phyloP scores from a whole-genome alignment of 2,329 filamentous ascomycete species.

The Eutypella sp. region DNA sequence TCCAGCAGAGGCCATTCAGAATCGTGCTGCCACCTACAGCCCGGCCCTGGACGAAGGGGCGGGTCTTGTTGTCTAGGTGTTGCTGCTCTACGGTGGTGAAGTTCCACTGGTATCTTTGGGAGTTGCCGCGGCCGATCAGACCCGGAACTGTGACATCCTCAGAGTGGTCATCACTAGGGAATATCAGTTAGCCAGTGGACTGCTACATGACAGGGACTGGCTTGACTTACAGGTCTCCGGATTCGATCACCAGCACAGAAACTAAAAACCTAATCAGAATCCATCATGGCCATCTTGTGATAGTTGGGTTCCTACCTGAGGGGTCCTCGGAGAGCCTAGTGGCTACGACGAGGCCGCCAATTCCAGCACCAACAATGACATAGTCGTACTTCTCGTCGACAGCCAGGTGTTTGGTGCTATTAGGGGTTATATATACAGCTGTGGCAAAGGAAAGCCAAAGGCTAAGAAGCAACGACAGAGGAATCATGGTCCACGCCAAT shows the following conservation, averaged over 20 bases:
- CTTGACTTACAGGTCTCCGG: slow-evolving; percentile 20
- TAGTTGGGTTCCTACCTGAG: slow-evolving; percentile 7
- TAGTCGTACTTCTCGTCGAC: slow-evolving; percentile 19
- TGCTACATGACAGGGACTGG: neutral
- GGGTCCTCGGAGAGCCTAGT: slow-evolving; percentile 21
- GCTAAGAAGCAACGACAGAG: slow-evolving; percentile 2
- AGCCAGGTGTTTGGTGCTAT: slow-evolving; percentile 8
- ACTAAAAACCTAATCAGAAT: slow-evolving; percentile 13
- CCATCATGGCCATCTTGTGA: neutral
- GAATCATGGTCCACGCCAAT: neutral
- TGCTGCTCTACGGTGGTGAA: slow-evolving; percentile 25
- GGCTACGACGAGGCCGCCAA: slow-evolving; percentile 21
- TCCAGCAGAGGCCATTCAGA: slow-evolving; percentile 38
- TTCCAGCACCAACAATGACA: slow-evolving; percentile 21
- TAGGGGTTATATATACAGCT: slow-evolving; percentile 7
- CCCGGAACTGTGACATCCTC: slow-evolving; percentile 22
- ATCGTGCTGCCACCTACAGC: slow-evolving; percentile 36
- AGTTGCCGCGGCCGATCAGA: slow-evolving; percentile 17
- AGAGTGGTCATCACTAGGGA: slow-evolving; percentile 19
- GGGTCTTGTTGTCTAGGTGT: slow-evolving; percentile 29
- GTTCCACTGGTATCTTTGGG: slow-evolving; percentile 24
- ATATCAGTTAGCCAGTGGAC: neutral
- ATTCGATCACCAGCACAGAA: slow-evolving; percentile 22
- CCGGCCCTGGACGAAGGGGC: slow-evolving; percentile 31
- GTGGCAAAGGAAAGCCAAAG: slow-evolving; percentile 9